Evolutionary conservation across 1,284 basidiomycete species (phyloP), one percentile per base, ranked within the genome.

Genomic region (Lignosus rhinocerotis): DNA sequence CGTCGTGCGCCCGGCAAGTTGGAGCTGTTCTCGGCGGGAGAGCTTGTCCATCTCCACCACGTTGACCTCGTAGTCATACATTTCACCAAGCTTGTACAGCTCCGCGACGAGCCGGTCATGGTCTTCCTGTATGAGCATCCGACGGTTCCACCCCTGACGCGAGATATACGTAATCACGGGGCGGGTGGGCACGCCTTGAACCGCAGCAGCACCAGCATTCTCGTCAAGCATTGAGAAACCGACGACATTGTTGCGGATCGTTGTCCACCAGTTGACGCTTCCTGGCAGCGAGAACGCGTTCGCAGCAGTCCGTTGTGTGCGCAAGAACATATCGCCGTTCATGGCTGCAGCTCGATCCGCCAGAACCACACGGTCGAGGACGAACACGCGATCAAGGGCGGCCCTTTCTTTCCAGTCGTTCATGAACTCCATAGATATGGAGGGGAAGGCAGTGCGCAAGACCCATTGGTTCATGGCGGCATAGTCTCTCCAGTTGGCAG

Each of bases 91-190:
- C 62, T 82, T 81, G 64, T 86, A 76, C 38, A 91, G 71, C 66
- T 85, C 87, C 55, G 73, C 61, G 6, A 91, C 87, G 2, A 91
- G 80, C 55, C 71, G 76, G 10, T 90, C 86, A 69, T 91, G 88
- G 65, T 91, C 78, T 57, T 78, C 78, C n/a, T 76, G 76, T 30
- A 82, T 79, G 52, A 91, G 70, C 81, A 83, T 89, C 30, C 93
- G 80, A 17, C 92, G 77, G n/a, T 87, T 89, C 92, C 93, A 94
- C 10, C 81, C 85, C 69, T 96, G 93, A 12, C 93, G 80, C 11
- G 88, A 92, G 61, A 96, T 84, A 69, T 95, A 94, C 10, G 92
- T 94, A 73, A 95, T 93, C 33, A 94, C 93, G 81, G 85, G 46
- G 47, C 53, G 48, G 50, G 59, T 70, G 76, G 36, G 66, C 42